Percentiles rank a stretch among this genome's conserved stretches.
Conservation (phyloP, 2,329 filamentous ascomycete species). For the Monosporascus sp. region DNA sequence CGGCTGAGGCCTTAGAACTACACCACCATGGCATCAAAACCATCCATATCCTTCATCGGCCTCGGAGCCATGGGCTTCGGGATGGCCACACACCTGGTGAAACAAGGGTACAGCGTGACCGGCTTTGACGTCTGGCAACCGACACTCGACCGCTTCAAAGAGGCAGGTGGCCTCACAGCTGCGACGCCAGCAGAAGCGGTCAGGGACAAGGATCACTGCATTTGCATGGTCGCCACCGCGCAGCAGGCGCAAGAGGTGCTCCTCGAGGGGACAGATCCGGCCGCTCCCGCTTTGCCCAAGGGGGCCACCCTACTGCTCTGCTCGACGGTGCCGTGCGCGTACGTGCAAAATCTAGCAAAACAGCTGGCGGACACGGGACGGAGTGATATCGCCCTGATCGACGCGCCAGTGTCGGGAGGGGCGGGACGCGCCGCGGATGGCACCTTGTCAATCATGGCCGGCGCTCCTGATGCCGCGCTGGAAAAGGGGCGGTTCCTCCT, state of each 20-base stretch:
- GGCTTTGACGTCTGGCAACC: conserved; percentile 68
- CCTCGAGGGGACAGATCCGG: conserved; percentile 52
- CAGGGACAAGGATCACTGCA: conserved; percentile 51
- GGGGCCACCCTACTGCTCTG: conserved; percentile 60
- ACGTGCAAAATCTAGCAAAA: conserved; percentile 54
- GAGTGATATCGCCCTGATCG: conserved; percentile 60
- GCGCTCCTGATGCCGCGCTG: conserved; percentile 51
- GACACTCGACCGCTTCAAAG: conserved; percentile 59
- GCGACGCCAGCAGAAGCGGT: conserved; percentile 58
- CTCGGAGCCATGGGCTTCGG: conserved; percentile 79
- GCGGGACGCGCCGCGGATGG: conserved; percentile 63
- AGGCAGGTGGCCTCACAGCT: conserved; percentile 55
- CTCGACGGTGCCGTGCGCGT: conserved; percentile 64
- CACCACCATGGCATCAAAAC: conserved; percentile 26
- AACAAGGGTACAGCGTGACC: conserved; percentile 59
- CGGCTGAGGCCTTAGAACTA: neutral
- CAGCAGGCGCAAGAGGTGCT: conserved; percentile 62
- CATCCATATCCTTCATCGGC: conserved; percentile 60
- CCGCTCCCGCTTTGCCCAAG: conserved; percentile 41
- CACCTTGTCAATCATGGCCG: conserved; percentile 71
- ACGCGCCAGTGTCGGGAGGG: conserved; percentile 69
- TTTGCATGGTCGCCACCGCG: conserved; percentile 73
- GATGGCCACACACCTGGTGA: conserved; percentile 70
- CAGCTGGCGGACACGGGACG: conserved; percentile 51
- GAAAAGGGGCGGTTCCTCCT: conserved; percentile 53